Evolutionary conservation across 495 filamentous ascomycete genomes (phyloP).

Genomic region (Aspergillus baeticus): DNA sequence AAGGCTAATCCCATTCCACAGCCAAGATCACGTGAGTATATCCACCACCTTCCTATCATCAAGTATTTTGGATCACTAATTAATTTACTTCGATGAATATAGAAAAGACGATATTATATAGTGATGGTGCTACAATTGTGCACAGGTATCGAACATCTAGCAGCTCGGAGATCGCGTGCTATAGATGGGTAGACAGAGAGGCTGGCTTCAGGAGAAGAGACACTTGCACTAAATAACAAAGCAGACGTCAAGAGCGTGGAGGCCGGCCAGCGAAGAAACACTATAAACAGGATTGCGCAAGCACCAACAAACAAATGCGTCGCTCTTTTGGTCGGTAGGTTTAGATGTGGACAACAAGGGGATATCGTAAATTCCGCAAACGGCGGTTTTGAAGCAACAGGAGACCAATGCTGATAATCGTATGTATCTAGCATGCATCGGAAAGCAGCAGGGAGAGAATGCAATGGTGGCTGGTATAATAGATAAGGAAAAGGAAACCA

Average conservation of each 20-base stretch:
- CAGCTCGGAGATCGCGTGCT: slow-evolving; percentile 4
- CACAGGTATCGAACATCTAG: slow-evolving; percentile 2
- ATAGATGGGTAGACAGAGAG: slow-evolving; percentile 4
- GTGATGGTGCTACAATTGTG: neutral
- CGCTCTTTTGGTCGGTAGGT: slow-evolving; percentile 17
- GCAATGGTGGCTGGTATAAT: slow-evolving; percentile 13
- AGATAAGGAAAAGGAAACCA: slow-evolving; percentile 14
- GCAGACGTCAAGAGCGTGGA: slow-evolving; percentile 18
- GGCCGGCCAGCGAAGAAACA: slow-evolving; percentile 16
- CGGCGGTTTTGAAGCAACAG: slow-evolving; percentile 13
- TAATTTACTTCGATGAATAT: neutral
- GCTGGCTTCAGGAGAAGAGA: slow-evolving; percentile 14
- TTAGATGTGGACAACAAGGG: slow-evolving; percentile 17
- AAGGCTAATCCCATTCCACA: slow-evolving; percentile 30
- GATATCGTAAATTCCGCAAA: slow-evolving; percentile 31
- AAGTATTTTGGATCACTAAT: neutral
- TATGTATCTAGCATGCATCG: slow-evolving; percentile 17
- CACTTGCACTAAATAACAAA: slow-evolving; percentile 20
- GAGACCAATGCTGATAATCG: slow-evolving; percentile 13
- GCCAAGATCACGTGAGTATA: slow-evolving; percentile 21
- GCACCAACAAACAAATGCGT: slow-evolving; percentile 17
- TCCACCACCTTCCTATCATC: neutral
- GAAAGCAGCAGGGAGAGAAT: slow-evolving; percentile 1
- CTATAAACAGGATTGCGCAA: slow-evolving; percentile 23
- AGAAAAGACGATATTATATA: slow-evolving; percentile 5